These are phyloP conservation scores for Mycena crocata DNA, from an alignment of 768 basidiomycete genomes.

Conservation along the genomic window DNA sequence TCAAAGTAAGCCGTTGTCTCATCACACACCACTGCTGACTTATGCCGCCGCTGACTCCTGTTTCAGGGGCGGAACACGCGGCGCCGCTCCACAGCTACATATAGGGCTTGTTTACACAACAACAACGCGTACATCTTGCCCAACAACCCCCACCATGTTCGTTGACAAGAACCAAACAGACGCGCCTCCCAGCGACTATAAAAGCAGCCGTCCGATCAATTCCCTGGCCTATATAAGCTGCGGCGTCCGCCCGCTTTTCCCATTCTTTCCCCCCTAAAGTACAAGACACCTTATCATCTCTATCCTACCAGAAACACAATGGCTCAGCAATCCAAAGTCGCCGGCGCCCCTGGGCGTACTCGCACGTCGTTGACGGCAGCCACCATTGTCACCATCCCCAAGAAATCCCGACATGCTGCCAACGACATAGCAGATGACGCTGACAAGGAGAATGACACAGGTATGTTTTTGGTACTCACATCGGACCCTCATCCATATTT, in stretches of 20 bases:
- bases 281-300: no score
- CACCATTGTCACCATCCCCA: not conserved
- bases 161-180: not conserved
- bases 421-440: not conserved
- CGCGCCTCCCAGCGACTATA: no score
- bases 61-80: conserved; percentile 1
- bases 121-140: conserved; percentile 5
- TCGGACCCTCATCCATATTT: no score
- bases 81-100: conserved; percentile 5
- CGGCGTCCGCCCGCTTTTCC: no score
- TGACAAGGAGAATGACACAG: not conserved
- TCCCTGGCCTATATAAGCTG: no score
- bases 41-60: not conserved
- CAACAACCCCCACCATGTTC: not conserved
- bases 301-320: not conserved
- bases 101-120: not conserved
- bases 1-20: not conserved
- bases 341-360: not conserved
- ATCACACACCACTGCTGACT: no score
- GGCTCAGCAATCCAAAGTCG: not conserved
- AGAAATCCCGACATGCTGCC: not conserved
- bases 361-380: not conserved
- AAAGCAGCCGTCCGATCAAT: no score
- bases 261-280: no score
- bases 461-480: not conserved